Conservation (phyloP, 495 filamentous ascomycete species). For the Aspergillus taichungensis region DNA sequence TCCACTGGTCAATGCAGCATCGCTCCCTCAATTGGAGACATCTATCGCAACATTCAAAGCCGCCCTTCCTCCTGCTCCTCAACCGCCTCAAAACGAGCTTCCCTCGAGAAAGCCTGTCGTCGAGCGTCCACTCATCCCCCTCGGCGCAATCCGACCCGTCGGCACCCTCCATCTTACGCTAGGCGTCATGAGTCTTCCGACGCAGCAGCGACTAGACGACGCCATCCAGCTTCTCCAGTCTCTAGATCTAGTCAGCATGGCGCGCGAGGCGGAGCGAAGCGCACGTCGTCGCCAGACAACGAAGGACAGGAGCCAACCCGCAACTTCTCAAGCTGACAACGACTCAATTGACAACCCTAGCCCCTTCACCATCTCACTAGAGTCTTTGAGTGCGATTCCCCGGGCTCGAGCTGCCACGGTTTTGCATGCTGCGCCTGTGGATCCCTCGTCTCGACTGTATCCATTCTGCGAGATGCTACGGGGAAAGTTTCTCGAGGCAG, state of each 20-base stretch:
- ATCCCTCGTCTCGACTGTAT: slow-evolving; percentile 46
- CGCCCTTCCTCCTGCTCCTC: slow-evolving; percentile 35
- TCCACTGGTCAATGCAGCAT: slow-evolving; percentile 57
- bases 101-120: slow-evolving; percentile 13
- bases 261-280: slow-evolving; percentile 23
- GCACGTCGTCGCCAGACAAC: not conserved
- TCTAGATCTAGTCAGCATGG: slow-evolving; percentile 44
- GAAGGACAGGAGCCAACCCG: not conserved
- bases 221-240: slow-evolving; percentile 47
- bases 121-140: slow-evolving; percentile 32
- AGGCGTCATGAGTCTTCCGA: slow-evolving; percentile 73
- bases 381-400: slow-evolving; percentile 29
- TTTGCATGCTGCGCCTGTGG: slow-evolving; percentile 48
- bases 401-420: slow-evolving; percentile 34
- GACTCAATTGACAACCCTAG: not conserved
- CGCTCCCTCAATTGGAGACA: slow-evolving; percentile 52
- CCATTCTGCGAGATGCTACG: slow-evolving; percentile 56
- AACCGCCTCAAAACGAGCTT: not conserved
- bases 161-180: slow-evolving; percentile 80
- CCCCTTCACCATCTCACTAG: slow-evolving; percentile 26
- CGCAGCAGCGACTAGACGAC: slow-evolving; percentile 43
- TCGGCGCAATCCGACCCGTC: slow-evolving; percentile 62
- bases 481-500: slow-evolving; percentile 51
- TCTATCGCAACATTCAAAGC: slow-evolving; percentile 53
- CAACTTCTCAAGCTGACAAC: too few relatives aligned